phyloP scores from a whole-genome alignment of 257 asterid genomes.

The Buddleja alternifolia region DNA sequence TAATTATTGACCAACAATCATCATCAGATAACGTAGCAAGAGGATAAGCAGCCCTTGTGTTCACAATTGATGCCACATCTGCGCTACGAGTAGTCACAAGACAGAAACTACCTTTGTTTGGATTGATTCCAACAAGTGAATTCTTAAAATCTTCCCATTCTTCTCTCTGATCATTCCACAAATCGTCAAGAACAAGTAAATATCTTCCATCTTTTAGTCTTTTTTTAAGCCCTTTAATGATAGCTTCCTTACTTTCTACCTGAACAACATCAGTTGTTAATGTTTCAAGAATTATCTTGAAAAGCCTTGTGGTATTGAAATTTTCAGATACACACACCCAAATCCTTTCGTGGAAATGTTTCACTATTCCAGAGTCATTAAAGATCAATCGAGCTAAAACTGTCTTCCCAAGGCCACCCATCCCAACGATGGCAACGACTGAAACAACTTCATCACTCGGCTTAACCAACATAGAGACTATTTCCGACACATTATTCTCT shows the following conservation, averaged over 20 bases:
- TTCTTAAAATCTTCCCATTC: too few species aligned
- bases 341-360: too few species aligned
- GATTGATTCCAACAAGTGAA: too few species aligned
- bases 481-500: slow-evolving; percentile 15
- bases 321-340: slow-evolving; percentile 27
- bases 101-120: too few species aligned
- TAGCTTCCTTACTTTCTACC: neutral
- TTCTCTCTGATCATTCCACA: too few species aligned
- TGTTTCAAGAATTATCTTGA: slow-evolving; percentile 27
- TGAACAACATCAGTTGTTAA: neutral
- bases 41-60: too few species aligned
- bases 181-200: too few species aligned
- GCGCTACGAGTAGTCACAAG: too few species aligned
- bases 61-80: too few species aligned
- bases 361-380: neutral
- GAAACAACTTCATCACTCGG: neutral
- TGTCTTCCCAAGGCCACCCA: too few species aligned
- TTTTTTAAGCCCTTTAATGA: slow-evolving; percentile 2
- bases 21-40: too few species aligned
- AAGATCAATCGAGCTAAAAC: slow-evolving; percentile 25
- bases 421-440: slow-evolving; percentile 32
- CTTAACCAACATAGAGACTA: neutral
- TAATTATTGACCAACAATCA: too few species aligned
- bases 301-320: slow-evolving; percentile 17
- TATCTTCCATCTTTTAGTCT: neutral